Base-by-base conservation (phyloP, 2,329 filamentous ascomycete genomes). In the Xylariaceae sp. region DNA sequence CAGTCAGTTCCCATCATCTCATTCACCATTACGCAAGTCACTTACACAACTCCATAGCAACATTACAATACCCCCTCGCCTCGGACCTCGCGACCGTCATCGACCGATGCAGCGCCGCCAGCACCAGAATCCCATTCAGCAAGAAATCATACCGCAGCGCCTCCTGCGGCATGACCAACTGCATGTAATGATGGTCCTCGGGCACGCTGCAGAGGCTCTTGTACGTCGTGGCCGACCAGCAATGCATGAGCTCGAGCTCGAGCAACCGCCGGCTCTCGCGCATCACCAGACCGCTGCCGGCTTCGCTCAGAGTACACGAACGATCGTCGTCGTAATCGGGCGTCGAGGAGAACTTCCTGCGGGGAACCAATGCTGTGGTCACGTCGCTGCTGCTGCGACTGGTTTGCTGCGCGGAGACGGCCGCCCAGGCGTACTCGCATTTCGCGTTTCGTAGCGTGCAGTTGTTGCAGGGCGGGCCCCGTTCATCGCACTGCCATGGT, bases 171-270 rank as follows among this genome's bases (percentile, higher is more conserved):
- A 77, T 58, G 6, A 72, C 57, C 0, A 62, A 58, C 30, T 73
- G 73, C 11, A 77, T 69, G 57, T 75, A 73, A 4, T 70, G 62
- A 13, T 63, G 57, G 51, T 76, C 74, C 13, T 74, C 70, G 0
- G 74, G 72, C 5, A 80, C 72, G 44, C 74, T 75, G 18, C 65
- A 71, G 42, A 76, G 65, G 45, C 69, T 70, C 15, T 71, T 71
- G 63, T 74, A 81, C 0, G 78, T 81, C 15, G 72, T 73, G 0
- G 76, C 79, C 1, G 78, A 75, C 73, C 77, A 82, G 34, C 76
- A 76, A 62, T 82, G 78, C 77, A 82, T 80, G 50, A 82, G 66
- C 60, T 81, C 79, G 7, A 82, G 71, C 58, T 80, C 79, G 23
- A 77, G 66, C 13, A 72, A 63, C 34, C 71, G 66, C 0, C 65